These are phyloP conservation scores for Acrasis kona DNA, from an alignment of 78 protist species.

Conservation along the genomic window DNA sequence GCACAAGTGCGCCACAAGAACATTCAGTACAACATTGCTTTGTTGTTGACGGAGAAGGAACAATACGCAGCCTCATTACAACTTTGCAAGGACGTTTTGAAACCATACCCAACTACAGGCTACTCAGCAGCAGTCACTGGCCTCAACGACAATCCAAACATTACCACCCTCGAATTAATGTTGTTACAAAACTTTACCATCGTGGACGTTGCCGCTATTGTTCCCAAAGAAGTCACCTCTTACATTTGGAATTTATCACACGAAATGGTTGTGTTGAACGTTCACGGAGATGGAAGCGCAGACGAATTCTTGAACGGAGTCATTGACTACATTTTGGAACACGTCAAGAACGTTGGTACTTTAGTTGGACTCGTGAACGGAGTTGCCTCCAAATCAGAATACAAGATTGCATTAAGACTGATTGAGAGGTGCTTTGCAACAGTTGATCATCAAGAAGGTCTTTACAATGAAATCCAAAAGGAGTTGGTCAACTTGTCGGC, in stretches of 20 bases:
- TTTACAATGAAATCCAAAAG: no score
- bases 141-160: background rate
- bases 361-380: background rate
- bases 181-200: no score
- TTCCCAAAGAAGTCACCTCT: background rate
- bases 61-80: background rate
- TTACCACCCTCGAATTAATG: no score
- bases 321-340: background rate
- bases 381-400: background rate
- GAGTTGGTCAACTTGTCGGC: no score
- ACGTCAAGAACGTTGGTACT: background rate
- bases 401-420: background rate
- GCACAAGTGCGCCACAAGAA: background rate
- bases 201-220: background rate
- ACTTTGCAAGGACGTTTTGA: background rate
- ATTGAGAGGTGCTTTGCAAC: no score
- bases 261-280: background rate
- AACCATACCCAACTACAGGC: background rate
- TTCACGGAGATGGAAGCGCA: background rate
- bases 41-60: background rate
- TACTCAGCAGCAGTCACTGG: background rate
- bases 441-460: background rate
- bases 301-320: background rate
- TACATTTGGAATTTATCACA: background rate
- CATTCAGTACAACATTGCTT: background rate